Conservation (phyloP, 768 basidiomycete genomes). For the Multifurca ochricompacta region DNA sequence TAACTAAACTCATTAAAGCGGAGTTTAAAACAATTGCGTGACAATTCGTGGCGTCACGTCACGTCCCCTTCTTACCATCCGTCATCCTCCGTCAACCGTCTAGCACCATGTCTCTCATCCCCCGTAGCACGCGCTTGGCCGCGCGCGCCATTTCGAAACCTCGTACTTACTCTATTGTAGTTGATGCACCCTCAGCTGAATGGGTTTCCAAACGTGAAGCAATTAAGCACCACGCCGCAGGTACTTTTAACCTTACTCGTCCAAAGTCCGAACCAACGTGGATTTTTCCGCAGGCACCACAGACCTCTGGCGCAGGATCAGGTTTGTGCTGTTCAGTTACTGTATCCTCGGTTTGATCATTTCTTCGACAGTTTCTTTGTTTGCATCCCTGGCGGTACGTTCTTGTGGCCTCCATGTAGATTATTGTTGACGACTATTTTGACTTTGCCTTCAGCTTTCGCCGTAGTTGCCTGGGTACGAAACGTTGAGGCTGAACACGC, state of each 20-base stretch:
- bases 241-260: conserved; percentile 31
- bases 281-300: conserved; percentile 48
- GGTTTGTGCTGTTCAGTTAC: conserved; percentile 35
- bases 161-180: conserved; percentile 32
- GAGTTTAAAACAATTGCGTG: conserved; percentile 7
- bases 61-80: conserved; percentile 9
- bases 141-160: conserved; percentile 35
- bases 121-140: conserved; percentile 41
- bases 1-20: conserved; percentile 1
- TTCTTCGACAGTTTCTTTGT: conserved; percentile 52
- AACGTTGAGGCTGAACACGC: conserved; percentile 56
- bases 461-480: conserved; percentile 38
- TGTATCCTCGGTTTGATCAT: conserved; percentile 3
- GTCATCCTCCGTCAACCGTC: background rate
- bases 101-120: conserved; percentile 33
- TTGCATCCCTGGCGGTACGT: conserved; percentile 68
- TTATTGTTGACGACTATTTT: background rate
- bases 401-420: background rate
- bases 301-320: conserved; percentile 82
- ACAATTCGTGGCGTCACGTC: background rate
- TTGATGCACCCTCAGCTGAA: conserved; percentile 32
- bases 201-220: conserved; percentile 50
- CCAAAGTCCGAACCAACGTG: conserved; percentile 12
- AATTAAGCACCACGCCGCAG: conserved; percentile 55
- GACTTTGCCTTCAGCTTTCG: conserved; percentile 19